phyloP scores from a whole-genome alignment of 768 basidiomycete species.

The Agrocybe pediades region DNA sequence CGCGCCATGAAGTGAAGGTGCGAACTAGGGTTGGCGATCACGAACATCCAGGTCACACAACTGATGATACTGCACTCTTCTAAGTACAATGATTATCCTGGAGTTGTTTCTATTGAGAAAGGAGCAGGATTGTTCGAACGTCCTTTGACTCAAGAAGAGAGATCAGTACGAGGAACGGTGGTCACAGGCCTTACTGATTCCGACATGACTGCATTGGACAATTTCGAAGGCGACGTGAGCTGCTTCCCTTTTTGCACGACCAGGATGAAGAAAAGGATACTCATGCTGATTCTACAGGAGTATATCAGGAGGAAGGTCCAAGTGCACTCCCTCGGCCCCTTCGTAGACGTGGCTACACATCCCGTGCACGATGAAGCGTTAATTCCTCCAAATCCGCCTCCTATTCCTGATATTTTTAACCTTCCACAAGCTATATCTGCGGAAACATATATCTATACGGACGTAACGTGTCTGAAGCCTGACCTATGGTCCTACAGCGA shows the following conservation, averaged over 20 bases:
- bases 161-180: slow-evolving; percentile 75
- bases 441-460: slow-evolving; percentile 75
- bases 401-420: slow-evolving; percentile 37
- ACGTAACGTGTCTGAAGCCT: slow-evolving; percentile 46
- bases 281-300: slow-evolving; percentile 51
- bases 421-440: slow-evolving; percentile 42
- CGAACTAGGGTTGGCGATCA: neutral
- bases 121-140: slow-evolving; percentile 48
- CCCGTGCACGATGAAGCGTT: slow-evolving; percentile 32
- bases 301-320: slow-evolving; percentile 59
- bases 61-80: neutral
- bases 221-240: slow-evolving; percentile 79
- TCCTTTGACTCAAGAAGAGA: slow-evolving; percentile 60
- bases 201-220: slow-evolving; percentile 73
- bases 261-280: no score
- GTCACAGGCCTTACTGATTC: slow-evolving; percentile 67
- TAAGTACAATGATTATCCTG: slow-evolving; percentile 81
- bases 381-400: slow-evolving; percentile 43
- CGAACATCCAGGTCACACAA: neutral
- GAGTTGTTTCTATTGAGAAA: slow-evolving; percentile 61
- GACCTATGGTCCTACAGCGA: slow-evolving; percentile 81
- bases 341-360: slow-evolving; percentile 35
- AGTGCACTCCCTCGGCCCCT: slow-evolving; percentile 56
- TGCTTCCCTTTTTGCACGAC: neutral
- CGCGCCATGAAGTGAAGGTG: slow-evolving; percentile 79